Base-by-base conservation (phyloP, 2,329 filamentous ascomycete genomes). In the Raffaelea albimanens region DNA sequence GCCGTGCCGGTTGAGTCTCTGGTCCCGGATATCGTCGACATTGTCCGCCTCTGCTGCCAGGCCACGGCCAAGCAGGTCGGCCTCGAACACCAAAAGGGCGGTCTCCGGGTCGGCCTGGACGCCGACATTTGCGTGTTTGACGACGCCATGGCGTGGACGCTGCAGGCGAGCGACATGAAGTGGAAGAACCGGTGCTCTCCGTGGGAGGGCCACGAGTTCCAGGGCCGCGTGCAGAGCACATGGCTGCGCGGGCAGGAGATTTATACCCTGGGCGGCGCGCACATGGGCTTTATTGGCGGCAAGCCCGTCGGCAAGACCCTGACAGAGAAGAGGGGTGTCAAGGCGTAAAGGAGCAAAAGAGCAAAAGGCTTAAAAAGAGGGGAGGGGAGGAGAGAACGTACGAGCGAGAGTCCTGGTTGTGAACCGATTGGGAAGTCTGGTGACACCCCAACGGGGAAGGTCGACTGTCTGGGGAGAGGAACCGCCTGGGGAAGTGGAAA, bases 41-140 rank as follows among this genome's bases (percentile, higher is more conserved):
- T 97, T 14, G 89, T 91, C 2, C 76, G 82, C 3, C 83, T 94
- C 65, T 97, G 91, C 71, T 85, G 85, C 56, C 76, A 81, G 58
- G 91, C 91, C 56, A 96, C 93, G 1, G 87, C 93, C 0, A 73
- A 75, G 59, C 93, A 98, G 63, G 88, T 97, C 13, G 93, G 93
- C 0, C 72, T 97, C 3, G 73, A 85, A 50, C 78, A 86, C 55
- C 75, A 73, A 55, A 96, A 96, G 69, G 90, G 90, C n/a, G 82
- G 83, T 45, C 67, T 96, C 38, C 76, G 74, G 49, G 83, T 80
- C 0, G 91, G 91, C 0, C 84, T 88, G 66, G 91, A 97, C 64
- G 91, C 84, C 1, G 91, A 97, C 61, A 75, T 97, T 40, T 93
- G 87, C 57, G 82, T 97, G 16, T 96, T 97, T 61, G 91, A 97